Evolutionary conservation across 495 filamentous ascomycete genomes (phyloP).

Genomic region (Lentithecium fluviatile): DNA sequence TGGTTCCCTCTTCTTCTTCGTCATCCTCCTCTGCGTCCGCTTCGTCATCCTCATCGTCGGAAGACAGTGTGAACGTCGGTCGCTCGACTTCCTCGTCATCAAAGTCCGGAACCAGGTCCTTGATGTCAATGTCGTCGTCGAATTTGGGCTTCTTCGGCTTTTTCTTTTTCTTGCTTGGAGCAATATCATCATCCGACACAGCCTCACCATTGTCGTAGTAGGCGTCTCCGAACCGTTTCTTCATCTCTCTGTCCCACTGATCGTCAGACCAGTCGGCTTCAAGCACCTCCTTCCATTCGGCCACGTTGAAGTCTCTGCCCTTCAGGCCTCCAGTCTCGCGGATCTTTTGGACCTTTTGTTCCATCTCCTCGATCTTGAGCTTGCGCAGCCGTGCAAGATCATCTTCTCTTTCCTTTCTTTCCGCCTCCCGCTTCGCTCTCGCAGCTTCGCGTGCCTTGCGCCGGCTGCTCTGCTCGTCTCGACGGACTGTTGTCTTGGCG

Average conservation of each 20-base stretch:
- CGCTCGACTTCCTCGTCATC: conserved; percentile 53
- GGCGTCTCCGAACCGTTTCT: conserved; percentile 75
- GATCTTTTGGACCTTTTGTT: conserved; percentile 77
- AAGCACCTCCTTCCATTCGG: conserved; percentile 77
- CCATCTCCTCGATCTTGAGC: conserved; percentile 82
- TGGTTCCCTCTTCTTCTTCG: conserved; percentile 14
- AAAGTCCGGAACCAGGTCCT: conserved; percentile 85
- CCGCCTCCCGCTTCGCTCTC: conserved; percentile 70
- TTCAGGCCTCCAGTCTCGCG: conserved; percentile 80
- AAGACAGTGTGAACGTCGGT: conserved; percentile 53
- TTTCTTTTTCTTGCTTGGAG: conserved; percentile 52
- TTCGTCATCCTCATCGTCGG: conserved; percentile 46
- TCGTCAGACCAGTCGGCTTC: conserved; percentile 84
- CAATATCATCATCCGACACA: conserved; percentile 43
- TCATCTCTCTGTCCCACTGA: conserved; percentile 86
- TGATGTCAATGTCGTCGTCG: conserved; percentile 97
- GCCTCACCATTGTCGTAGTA: conserved; percentile 66
- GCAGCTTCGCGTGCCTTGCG: conserved; percentile 76
- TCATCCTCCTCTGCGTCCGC: conserved; percentile 20
- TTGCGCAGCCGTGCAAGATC: conserved; percentile 82
- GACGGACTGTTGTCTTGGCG: conserved; percentile 73
- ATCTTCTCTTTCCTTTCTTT: conserved; percentile 70
- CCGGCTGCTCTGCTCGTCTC: conserved; percentile 72
- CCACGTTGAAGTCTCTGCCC: conserved; percentile 64
- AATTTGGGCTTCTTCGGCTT: conserved; percentile 87